These are phyloP conservation scores for Chalciporus sp. DNA, from an alignment of 1,284 basidiomycete genomes.

Conservation along the genomic window DNA sequence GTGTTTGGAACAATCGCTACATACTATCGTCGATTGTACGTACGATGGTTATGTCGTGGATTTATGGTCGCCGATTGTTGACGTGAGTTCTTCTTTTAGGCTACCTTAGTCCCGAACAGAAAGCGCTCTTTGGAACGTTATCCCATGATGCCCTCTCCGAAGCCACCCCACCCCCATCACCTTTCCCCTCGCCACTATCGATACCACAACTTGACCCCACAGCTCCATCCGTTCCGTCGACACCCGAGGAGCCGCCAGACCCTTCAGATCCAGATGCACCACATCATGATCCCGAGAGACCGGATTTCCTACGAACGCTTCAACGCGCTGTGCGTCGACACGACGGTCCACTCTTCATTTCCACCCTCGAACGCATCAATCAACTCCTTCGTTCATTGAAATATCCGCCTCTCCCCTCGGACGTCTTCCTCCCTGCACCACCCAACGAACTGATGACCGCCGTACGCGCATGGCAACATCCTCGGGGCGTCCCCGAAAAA, in stretches of 20 bases:
- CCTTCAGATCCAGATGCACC: slow-evolving; percentile 17
- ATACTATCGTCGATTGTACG: slow-evolving; percentile 70
- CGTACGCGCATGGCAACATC: slow-evolving; percentile 49
- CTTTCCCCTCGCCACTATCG: slow-evolving; percentile 8
- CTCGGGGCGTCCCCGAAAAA: slow-evolving; percentile 51
- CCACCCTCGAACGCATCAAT: slow-evolving; percentile 61
- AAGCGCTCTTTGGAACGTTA: slow-evolving; percentile 63
- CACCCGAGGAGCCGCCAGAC: slow-evolving; percentile 12
- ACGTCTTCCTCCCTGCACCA: slow-evolving; percentile 45
- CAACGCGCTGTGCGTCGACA: slow-evolving; percentile 63
- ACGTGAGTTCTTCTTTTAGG: slow-evolving; percentile 39
- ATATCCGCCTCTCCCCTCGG: slow-evolving; percentile 54
- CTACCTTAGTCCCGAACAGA: slow-evolving; percentile 68
- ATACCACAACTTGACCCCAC: slow-evolving; percentile 36
- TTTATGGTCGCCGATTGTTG: slow-evolving; percentile 10
- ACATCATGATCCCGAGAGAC: slow-evolving; percentile 6
- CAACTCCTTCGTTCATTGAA: slow-evolving; percentile 59
- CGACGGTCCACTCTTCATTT: slow-evolving; percentile 72
- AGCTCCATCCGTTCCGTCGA: slow-evolving; percentile 15
- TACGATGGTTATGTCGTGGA: neutral
- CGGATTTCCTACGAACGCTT: slow-evolving; percentile 58
- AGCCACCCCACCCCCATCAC: slow-evolving; percentile 39
- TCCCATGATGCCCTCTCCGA: slow-evolving; percentile 49
- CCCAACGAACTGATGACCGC: slow-evolving; percentile 51
- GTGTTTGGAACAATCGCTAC: slow-evolving; percentile 66